Evolutionary conservation across 306 rosid species (phyloP).

Genomic region (Castanopsis chinensis): DNA sequence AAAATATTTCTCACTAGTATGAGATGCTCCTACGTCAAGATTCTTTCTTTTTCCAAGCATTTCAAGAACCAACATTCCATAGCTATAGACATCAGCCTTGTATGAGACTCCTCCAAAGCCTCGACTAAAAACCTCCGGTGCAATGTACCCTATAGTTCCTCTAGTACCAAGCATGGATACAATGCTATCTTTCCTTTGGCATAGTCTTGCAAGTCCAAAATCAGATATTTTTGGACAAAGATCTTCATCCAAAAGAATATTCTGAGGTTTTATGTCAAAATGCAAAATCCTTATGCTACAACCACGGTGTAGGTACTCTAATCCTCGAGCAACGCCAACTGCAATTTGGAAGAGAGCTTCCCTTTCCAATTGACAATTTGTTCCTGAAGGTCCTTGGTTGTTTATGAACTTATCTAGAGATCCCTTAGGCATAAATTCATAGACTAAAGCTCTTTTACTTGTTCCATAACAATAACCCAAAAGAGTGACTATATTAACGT

Average conservation of each 20-base stretch:
- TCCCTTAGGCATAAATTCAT: constrained; percentile 42
- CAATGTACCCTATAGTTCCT: too few species aligned
- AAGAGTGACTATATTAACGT: too few species aligned
- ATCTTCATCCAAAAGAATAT: not conserved
- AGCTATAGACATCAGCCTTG: constrained; percentile 39
- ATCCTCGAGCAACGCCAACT: constrained; percentile 34
- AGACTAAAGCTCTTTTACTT: too few species aligned
- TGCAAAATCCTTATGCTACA: constrained; percentile 32
- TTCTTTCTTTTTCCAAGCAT: constrained; percentile 37
- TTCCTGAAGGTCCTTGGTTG: not conserved
- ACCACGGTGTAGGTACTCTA: constrained; percentile 30
- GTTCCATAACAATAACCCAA: too few species aligned
- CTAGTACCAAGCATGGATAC: too few species aligned
- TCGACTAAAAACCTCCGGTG: constrained; percentile 1
- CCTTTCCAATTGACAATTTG: constrained; percentile 23
- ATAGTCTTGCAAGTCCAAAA: too few species aligned
- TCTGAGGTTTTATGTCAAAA: constrained; percentile 2
- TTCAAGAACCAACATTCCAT: constrained; percentile 39
- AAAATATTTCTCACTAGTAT: constrained; percentile 21
- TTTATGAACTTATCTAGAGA: constrained; percentile 36
- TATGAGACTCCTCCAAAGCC: constrained; percentile 27
- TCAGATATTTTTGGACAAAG: constrained; percentile 24
- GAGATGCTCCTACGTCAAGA: not conserved
- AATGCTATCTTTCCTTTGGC: too few species aligned
- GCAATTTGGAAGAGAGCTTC: constrained; percentile 9